Conservation (phyloP, 2,329 filamentous ascomycete species). For the Diaporthe amygdali region DNA sequence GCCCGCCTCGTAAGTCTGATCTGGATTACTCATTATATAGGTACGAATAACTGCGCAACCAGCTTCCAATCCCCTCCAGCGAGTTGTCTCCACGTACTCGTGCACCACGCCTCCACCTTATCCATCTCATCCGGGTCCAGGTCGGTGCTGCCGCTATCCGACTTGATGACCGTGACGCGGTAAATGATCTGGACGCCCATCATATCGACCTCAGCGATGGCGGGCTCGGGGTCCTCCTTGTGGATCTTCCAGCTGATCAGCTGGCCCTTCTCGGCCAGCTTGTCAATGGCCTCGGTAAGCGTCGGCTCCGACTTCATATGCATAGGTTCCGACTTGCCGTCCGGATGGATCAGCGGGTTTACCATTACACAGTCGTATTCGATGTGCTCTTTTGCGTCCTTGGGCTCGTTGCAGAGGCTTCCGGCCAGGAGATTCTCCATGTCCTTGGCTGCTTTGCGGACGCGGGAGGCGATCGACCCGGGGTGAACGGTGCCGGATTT, state of each 20-base stretch:
- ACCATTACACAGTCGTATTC: slow-evolving; percentile 19
- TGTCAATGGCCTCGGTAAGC: slow-evolving; percentile 17
- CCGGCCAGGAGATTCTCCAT: slow-evolving; percentile 16
- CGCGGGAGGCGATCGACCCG: not conserved
- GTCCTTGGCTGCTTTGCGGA: slow-evolving; percentile 20
- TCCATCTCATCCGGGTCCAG: not conserved
- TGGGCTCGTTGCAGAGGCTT: slow-evolving; percentile 13
- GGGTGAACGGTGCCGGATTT: not conserved
- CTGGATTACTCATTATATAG: not conserved
- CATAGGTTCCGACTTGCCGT: slow-evolving; percentile 8
- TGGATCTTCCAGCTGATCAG: slow-evolving; percentile 20
- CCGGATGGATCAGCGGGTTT: slow-evolving; percentile 19
- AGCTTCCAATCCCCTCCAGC: slow-evolving; percentile 20
- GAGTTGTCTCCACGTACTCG: slow-evolving; percentile 23
- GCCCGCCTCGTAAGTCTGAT: not conserved
- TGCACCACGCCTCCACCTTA: slow-evolving; percentile 16
- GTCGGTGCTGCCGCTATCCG: not conserved
- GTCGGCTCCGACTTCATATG: slow-evolving; percentile 8
- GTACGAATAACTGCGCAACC: slow-evolving; percentile 17
- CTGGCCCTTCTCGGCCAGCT: not conserved
- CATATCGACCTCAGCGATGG: slow-evolving; percentile 21
- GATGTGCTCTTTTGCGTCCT: slow-evolving; percentile 15
- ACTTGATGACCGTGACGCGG: slow-evolving; percentile 5
- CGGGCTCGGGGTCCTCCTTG: slow-evolving; percentile 16
- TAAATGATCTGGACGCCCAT: slow-evolving; percentile 24